Percentiles rank a stretch among this genome's conserved stretches.
phyloP scores from a whole-genome alignment of 352 stramenopile species.

The Pythium sukuiense region DNA sequence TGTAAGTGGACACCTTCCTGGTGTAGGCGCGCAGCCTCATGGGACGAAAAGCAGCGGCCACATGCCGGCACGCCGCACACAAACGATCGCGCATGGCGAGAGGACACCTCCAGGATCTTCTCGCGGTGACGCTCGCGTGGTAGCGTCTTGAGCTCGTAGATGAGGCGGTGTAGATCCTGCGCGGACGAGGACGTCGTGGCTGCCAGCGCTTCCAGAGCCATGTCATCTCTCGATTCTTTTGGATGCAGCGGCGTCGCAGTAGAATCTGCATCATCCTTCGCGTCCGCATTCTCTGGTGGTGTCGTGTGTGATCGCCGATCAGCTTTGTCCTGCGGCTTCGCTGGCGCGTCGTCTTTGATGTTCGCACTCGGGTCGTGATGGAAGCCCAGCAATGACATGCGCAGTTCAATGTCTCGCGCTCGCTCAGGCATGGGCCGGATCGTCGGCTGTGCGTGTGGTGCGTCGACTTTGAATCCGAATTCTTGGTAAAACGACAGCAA shows the following conservation, averaged over 20 bases:
- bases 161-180: conserved; percentile 54
- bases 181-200: conserved; percentile 11
- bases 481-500: conserved; percentile 34
- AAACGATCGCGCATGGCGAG: conserved; percentile 44
- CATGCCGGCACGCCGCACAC: conserved; percentile 57
- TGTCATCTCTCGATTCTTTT: conserved; percentile 9
- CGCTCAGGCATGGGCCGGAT: conserved; percentile 36
- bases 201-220: conserved; percentile 10
- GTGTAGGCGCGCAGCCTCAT: conserved; percentile 49
- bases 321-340: not conserved
- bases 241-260: not conserved
- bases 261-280: not conserved
- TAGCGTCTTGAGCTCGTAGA: conserved; percentile 71
- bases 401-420: conserved; percentile 41
- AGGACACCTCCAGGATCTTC: conserved; percentile 47
- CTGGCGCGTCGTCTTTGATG: conserved; percentile 13
- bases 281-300: not conserved
- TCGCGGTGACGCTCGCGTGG: conserved; percentile 44
- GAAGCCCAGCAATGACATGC: conserved; percentile 50
- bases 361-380: conserved; percentile 28
- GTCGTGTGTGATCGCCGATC: conserved; percentile 6
- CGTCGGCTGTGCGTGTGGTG: not conserved
- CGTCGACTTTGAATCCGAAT: conserved; percentile 34
- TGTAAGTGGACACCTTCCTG: conserved; percentile 43
- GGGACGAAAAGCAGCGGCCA: conserved; percentile 62